A percentile compares a stretch with the other conserved stretches of the same genome.
Evolutionary conservation across 129 eudicot genomes (phyloP).

Genomic region (Escallonia rubra): DNA sequence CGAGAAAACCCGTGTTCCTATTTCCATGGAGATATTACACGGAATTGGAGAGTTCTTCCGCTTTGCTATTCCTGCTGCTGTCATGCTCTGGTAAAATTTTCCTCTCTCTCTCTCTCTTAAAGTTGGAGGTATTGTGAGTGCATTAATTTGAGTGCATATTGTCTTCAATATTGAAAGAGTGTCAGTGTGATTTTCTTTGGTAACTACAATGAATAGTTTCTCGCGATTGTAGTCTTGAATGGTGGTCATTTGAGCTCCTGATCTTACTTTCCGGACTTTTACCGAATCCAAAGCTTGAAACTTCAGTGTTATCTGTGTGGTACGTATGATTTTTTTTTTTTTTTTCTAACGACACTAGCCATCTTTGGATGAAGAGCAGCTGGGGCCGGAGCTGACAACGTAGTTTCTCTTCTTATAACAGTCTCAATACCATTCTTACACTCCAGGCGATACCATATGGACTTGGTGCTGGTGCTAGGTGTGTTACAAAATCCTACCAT

Average conservation of each 20-base stretch:
- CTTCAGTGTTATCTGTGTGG: constrained; percentile 75
- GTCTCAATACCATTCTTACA: constrained; percentile 53
- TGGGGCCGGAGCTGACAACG: no score
- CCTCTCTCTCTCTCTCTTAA: not conserved
- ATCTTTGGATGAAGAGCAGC: no score
- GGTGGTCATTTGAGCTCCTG: constrained; percentile 88
- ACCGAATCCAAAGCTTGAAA: constrained; percentile 75
- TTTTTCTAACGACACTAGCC: no score
- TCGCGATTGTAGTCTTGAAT: constrained; percentile 51
- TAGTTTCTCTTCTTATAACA: constrained; percentile 15
- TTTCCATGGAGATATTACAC: constrained; percentile 46
- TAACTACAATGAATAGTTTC: not conserved
- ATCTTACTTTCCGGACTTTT: constrained; percentile 66
- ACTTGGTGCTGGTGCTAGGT: constrained; percentile 72
- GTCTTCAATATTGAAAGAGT: no score
- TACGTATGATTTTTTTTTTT: constrained; percentile 7
- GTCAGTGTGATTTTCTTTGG: no score
- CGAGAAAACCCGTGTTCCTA: constrained; percentile 47
- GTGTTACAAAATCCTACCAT: not conserved
- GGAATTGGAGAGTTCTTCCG: constrained; percentile 59
- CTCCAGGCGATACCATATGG: constrained; percentile 65
- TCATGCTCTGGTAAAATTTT: constrained; percentile 56
- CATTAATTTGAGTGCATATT: no score
- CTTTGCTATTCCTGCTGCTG: constrained; percentile 65
- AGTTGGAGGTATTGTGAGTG: no score